phyloP scores from a whole-genome alignment of 129 eudicot genomes.

The Logfia minima region DNA sequence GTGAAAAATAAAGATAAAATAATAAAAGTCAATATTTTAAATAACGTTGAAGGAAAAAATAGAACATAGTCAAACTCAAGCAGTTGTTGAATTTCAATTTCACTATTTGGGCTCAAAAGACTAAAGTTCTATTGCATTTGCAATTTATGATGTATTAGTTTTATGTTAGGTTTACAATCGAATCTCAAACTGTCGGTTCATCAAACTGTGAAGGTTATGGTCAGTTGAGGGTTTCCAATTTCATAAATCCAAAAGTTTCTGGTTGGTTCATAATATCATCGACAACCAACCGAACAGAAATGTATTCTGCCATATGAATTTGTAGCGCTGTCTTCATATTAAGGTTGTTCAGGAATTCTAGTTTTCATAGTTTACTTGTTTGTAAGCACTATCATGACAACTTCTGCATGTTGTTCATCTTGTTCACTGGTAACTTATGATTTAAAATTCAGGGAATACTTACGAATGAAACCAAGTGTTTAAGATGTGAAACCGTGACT shows the following conservation, averaged over 20 bases:
- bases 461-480: slow-evolving; percentile 72
- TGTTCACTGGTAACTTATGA: neutral
- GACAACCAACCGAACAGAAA: neutral
- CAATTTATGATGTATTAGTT: neutral
- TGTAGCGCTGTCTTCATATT: neutral
- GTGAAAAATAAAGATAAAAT: neutral
- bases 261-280: neutral
- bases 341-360: neutral
- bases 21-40: neutral
- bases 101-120: neutral
- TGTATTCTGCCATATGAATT: neutral
- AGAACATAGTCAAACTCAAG: neutral
- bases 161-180: neutral
- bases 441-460: slow-evolving; percentile 53
- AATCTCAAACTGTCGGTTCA: slow-evolving; percentile 2
- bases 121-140: neutral
- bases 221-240: neutral
- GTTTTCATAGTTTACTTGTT: neutral
- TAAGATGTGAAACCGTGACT: slow-evolving; percentile 73
- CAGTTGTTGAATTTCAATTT: neutral
- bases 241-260: neutral
- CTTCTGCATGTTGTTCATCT: slow-evolving; percentile 7
- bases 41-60: neutral
- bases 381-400: neutral
- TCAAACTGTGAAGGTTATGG: neutral